Percentiles rank a stretch among this genome's conserved stretches.
Conservation (phyloP, 1,139 yeast species). For the Yamadazyma taylorii region DNA sequence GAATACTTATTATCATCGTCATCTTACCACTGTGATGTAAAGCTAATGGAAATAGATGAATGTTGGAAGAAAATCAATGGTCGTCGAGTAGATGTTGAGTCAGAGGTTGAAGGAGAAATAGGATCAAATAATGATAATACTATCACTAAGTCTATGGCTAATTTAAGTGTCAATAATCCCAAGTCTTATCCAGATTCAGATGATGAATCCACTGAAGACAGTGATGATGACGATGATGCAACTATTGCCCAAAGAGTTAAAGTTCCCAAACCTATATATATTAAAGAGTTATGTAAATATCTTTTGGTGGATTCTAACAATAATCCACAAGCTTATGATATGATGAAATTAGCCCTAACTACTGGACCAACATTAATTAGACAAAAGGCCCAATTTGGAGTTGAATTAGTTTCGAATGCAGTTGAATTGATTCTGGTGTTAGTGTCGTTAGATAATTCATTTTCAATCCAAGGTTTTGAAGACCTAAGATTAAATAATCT, state of each 20-base stretch:
- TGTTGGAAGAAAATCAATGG: constrained; percentile 19
- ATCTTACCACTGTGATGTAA: constrained; percentile 1
- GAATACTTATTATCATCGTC: constrained; percentile 8
- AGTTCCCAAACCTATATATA: constrained; percentile 56
- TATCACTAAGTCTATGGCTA: constrained; percentile 3
- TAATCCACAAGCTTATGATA: constrained; percentile 49
- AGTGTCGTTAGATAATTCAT: constrained; percentile 50
- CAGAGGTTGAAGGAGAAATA: constrained; percentile 9
- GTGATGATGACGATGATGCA: constrained; percentile 57
- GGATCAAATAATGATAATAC: constrained; percentile 6
- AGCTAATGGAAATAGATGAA: constrained; percentile 4
- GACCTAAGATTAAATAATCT: constrained; percentile 48
- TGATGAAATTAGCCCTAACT: constrained; percentile 49
- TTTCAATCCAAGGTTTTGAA: constrained; percentile 51
- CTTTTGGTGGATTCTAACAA: constrained; percentile 41
- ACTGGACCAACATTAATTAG: constrained; percentile 56
- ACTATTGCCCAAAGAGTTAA: constrained; percentile 34
- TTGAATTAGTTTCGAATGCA: constrained; percentile 54
- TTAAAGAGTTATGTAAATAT: constrained; percentile 61
- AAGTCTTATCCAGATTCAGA: constrained; percentile 22
- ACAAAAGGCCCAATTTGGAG: constrained; percentile 51
- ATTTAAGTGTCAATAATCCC: background rate
- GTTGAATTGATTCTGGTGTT: constrained; percentile 45
- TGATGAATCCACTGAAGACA: constrained; percentile 27
- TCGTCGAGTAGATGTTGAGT: constrained; percentile 6